Percentiles rank a stretch among this genome's conserved stretches.
Evolutionary conservation across 208 protist genomes (phyloP).

Genomic region (Crithidia brevicula): DNA sequence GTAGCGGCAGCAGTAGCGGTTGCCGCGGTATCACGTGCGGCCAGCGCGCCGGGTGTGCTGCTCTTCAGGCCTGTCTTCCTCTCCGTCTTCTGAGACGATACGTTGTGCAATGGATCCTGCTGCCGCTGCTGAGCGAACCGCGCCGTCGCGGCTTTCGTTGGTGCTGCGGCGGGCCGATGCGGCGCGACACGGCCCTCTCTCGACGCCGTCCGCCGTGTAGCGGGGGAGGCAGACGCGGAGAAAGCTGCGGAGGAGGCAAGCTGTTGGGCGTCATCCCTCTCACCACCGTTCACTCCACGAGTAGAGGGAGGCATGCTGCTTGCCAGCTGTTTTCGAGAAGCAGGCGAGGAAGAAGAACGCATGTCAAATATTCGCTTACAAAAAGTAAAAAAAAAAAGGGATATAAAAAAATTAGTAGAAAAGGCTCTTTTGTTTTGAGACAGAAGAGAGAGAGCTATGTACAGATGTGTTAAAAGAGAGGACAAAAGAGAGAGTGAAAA

Average conservation of each 20-base stretch:
- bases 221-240: not conserved
- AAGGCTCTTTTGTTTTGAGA: no score
- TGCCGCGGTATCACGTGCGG: no score
- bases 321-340: conserved; percentile 7
- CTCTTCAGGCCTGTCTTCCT: not conserved
- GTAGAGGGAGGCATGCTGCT: conserved; percentile 21
- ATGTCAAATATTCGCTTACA: conserved; percentile 4
- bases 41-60: not conserved
- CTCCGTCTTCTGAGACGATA: not conserved
- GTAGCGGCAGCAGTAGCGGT: not conserved
- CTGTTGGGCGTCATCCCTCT: not conserved
- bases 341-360: conserved; percentile 3
- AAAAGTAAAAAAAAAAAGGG: conserved; percentile 19
- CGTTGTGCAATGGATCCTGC: no score
- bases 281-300: not conserved
- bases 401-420: not conserved
- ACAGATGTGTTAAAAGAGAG: not conserved
- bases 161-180: not conserved
- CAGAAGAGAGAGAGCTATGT: not conserved
- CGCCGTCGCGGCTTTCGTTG: not conserved
- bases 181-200: not conserved
- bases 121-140: not conserved
- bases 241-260: conserved; percentile 2
- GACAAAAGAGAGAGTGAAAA: no score
- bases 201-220: not conserved